phyloP scores from a whole-genome alignment of 148 eudicot genomes.

The Amaranthus palmeri region DNA sequence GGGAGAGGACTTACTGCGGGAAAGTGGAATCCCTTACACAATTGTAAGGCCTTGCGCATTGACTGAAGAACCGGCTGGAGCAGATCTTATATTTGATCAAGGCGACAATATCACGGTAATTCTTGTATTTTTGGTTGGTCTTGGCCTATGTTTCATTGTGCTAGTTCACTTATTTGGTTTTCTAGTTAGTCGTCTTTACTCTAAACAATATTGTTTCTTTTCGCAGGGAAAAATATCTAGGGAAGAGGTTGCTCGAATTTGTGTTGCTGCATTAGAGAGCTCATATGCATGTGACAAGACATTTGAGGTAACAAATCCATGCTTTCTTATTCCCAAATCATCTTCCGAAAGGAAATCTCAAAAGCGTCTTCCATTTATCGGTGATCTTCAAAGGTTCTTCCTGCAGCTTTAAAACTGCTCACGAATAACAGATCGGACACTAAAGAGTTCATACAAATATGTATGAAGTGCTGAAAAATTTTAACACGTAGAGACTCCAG shows the following conservation, averaged over 20 bases:
- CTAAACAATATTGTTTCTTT: neutral
- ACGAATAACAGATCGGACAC: neutral
- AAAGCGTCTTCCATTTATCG: neutral
- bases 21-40: slow-evolving; percentile 90
- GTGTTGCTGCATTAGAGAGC: slow-evolving; percentile 88
- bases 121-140: neutral
- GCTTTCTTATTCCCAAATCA: neutral
- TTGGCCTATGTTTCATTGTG: neutral
- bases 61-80: slow-evolving; percentile 99
- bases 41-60: slow-evolving; percentile 92
- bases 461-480: neutral
- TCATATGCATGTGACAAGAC: slow-evolving; percentile 88
- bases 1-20: slow-evolving; percentile 95
- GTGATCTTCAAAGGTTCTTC: neutral
- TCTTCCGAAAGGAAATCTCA: neutral
- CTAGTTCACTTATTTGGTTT: neutral
- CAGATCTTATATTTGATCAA: slow-evolving; percentile 93
- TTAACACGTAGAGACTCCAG: neutral
- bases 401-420: neutral
- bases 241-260: slow-evolving; percentile 90
- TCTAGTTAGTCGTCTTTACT: neutral
- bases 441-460: neutral
- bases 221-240: slow-evolving; percentile 88
- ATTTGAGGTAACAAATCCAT: slow-evolving; percentile 58
- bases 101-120: slow-evolving; percentile 90